Percentiles rank a stretch among this genome's conserved stretches.
phyloP scores from a whole-genome alignment of 805 yeast genomes.

The Kockiozyma suomiensis region DNA sequence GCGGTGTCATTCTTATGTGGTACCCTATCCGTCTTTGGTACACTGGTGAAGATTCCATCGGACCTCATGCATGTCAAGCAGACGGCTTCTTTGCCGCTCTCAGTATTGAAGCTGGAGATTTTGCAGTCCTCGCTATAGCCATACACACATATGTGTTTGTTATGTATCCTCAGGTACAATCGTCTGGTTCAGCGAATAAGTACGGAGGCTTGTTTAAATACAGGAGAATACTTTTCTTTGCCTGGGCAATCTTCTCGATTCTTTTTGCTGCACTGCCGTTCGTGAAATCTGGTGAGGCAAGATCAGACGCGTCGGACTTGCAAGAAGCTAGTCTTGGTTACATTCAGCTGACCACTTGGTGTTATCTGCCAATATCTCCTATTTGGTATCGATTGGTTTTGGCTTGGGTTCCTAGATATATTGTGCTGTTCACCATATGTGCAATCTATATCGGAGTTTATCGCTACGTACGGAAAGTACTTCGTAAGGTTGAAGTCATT shows the following conservation, averaged over 20 bases:
- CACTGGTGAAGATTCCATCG: constrained; percentile 28
- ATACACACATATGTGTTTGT: constrained; percentile 76
- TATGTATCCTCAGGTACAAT: constrained; percentile 43
- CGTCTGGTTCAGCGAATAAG: constrained; percentile 14
- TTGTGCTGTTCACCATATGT: constrained; percentile 63
- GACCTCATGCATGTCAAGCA: constrained; percentile 29
- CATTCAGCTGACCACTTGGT: constrained; percentile 68
- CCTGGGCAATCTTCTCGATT: constrained; percentile 63
- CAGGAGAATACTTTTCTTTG: constrained; percentile 59
- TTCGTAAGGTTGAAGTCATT: constrained; percentile 43
- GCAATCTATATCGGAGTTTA: constrained; percentile 71
- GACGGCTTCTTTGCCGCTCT: constrained; percentile 32
- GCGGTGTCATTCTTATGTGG: constrained; percentile 66
- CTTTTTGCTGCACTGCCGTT: constrained; percentile 74
- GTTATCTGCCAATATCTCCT: constrained; percentile 74
- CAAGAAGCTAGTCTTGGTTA: constrained; percentile 52
- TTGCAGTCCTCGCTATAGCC: constrained; percentile 80
- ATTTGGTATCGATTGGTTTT: constrained; percentile 72
- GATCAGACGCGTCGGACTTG: constrained; percentile 19
- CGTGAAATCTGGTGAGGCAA: constrained; percentile 42
- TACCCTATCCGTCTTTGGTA: constrained; percentile 52
- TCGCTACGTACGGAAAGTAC: constrained; percentile 66
- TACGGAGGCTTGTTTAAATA: constrained; percentile 60
- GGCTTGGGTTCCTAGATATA: constrained; percentile 81
- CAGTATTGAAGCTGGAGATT: constrained; percentile 58